Evolutionary conservation across 805 yeast genomes (phyloP).

Genomic region (Pichia eremophila): DNA sequence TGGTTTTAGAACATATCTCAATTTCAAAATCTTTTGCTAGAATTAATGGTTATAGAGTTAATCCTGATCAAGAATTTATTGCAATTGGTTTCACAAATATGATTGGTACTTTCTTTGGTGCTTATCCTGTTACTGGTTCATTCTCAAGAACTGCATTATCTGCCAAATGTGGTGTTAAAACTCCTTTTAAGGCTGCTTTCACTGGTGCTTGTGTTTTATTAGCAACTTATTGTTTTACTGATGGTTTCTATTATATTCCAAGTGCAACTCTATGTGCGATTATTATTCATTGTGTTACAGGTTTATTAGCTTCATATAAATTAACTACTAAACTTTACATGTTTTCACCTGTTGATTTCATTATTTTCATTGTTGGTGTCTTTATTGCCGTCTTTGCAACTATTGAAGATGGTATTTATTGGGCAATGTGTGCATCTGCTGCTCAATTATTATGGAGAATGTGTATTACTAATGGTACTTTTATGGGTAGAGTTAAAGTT

Average conservation of each 20-base stretch:
- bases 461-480: constrained; percentile 73
- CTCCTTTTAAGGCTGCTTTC: constrained; percentile 86
- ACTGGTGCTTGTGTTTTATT: constrained; percentile 83
- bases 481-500: constrained; percentile 68
- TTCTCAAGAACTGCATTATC: constrained; percentile 91
- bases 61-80: constrained; percentile 87
- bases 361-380: constrained; percentile 65
- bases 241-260: constrained; percentile 81
- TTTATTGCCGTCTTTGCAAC: constrained; percentile 67
- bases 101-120: constrained; percentile 84
- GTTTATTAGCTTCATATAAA: constrained; percentile 62
- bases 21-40: constrained; percentile 91
- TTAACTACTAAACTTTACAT: constrained; percentile 63
- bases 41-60: constrained; percentile 79
- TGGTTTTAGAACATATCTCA: constrained; percentile 86
- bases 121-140: constrained; percentile 95
- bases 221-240: constrained; percentile 77
- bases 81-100: constrained; percentile 91
- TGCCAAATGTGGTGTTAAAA: constrained; percentile 90
- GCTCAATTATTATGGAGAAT: constrained; percentile 65
- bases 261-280: constrained; percentile 81
- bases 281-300: constrained; percentile 89
- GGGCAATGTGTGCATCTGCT: constrained; percentile 76
- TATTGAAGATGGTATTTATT: constrained; percentile 85
- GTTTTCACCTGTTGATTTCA: constrained; percentile 63